These are phyloP conservation scores for Lecanicillium sp. DNA, from an alignment of 2,329 filamentous ascomycete species.

Conservation along the genomic window DNA sequence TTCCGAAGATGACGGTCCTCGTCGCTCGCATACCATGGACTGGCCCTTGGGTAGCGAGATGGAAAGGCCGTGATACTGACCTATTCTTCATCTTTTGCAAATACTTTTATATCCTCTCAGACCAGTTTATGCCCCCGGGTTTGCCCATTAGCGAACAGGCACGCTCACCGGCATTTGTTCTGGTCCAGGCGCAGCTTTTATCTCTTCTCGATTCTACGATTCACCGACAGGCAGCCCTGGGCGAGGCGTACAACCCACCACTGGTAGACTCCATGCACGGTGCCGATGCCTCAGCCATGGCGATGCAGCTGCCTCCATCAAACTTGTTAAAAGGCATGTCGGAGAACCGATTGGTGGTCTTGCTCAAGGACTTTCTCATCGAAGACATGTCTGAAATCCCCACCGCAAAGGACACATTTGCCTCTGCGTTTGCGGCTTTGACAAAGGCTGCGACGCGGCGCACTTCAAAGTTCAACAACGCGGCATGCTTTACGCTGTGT, in stretches of 20 bases:
- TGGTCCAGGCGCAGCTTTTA: constrained; percentile 77
- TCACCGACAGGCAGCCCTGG: constrained; percentile 59
- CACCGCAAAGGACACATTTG: constrained; percentile 59
- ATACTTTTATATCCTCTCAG: constrained; percentile 71
- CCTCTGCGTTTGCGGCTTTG: constrained; percentile 64
- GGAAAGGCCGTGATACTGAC: constrained; percentile 82
- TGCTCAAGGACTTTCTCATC: constrained; percentile 72
- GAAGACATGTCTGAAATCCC: constrained; percentile 30
- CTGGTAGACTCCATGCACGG: constrained; percentile 38
- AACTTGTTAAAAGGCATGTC: constrained; percentile 75
- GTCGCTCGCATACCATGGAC: constrained; percentile 74
- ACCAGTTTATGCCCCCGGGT: constrained; percentile 59
- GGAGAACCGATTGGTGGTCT: constrained; percentile 78
- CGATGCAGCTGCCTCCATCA: constrained; percentile 53
- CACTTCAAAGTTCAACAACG: constrained; percentile 74
- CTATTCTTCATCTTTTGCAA: constrained; percentile 89
- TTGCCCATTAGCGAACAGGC: constrained; percentile 48
- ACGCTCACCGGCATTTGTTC: constrained; percentile 67
- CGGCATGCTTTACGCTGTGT: constrained; percentile 81
- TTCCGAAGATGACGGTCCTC: constrained; percentile 57
- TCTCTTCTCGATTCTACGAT: constrained; percentile 75
- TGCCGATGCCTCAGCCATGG: constrained; percentile 58
- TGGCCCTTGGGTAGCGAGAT: constrained; percentile 75
- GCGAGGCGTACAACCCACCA: constrained; percentile 33
- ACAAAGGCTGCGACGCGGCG: constrained; percentile 67